phyloP scores from a whole-genome alignment of 2,329 filamentous ascomycete species.

The Daldinia sp. region DNA sequence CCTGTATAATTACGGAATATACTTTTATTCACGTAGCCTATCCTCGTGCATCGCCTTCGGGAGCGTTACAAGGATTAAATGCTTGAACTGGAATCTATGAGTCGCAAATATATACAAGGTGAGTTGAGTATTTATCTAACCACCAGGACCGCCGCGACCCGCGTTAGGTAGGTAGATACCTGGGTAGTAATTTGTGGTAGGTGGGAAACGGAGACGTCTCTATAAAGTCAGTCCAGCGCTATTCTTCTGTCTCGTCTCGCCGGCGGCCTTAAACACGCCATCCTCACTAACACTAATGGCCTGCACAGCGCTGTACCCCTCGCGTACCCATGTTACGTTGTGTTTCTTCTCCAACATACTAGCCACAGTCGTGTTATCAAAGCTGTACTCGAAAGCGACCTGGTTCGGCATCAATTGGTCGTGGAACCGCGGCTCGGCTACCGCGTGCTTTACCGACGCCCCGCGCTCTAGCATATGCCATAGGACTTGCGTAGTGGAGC shows the following conservation, averaged over 20 bases:
- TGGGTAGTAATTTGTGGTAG: background rate
- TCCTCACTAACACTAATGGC: conserved; percentile 67
- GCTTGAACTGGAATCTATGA: background rate
- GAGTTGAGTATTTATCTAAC: background rate
- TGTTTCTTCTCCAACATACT: conserved; percentile 73
- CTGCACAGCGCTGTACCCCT: conserved; percentile 74
- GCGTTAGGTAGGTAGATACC: background rate
- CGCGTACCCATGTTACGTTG: conserved; percentile 73
- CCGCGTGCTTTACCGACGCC: conserved; percentile 66
- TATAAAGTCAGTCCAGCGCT: conserved; percentile 67
- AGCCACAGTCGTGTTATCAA: conserved; percentile 69
- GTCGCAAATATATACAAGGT: background rate
- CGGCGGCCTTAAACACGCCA: conserved; percentile 79
- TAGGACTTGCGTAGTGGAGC: conserved; percentile 76
- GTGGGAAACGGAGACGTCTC: background rate
- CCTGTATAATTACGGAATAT: background rate
- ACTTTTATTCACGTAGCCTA: background rate
- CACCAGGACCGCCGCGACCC: background rate
- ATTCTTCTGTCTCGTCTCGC: conserved; percentile 77
- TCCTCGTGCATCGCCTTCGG: background rate
- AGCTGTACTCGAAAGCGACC: conserved; percentile 72
- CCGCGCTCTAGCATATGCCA: conserved; percentile 75
- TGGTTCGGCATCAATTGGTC: conserved; percentile 81
- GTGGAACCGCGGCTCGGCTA: conserved; percentile 75
- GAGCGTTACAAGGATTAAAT: background rate